A percentile compares a stretch with the other conserved stretches of the same genome.
phyloP scores from a whole-genome alignment of 1,284 basidiomycete species.

The Cryptococcus deneoformans region DNA sequence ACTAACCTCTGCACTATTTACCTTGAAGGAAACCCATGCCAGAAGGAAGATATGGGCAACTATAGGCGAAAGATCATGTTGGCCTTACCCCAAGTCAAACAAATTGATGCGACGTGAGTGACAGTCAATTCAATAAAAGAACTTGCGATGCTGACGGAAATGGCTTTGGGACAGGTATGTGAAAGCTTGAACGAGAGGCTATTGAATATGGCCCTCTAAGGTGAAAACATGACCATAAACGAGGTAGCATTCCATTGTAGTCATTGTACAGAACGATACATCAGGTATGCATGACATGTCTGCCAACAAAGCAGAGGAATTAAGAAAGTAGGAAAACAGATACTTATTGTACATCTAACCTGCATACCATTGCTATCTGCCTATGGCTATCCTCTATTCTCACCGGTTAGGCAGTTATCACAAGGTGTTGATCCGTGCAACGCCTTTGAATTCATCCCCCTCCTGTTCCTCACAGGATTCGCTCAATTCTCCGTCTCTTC shows the following conservation, averaged over 20 bases:
- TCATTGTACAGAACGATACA: too few species aligned
- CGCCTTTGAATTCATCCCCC: not conserved
- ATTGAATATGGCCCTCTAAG: too few species aligned
- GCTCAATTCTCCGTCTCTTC: slow-evolving; percentile 7
- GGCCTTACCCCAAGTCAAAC: slow-evolving; percentile 80
- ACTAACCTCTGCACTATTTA: slow-evolving; percentile 80
- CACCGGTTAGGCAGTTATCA: not conserved
- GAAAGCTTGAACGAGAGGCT: too few species aligned
- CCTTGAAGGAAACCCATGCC: slow-evolving; percentile 91
- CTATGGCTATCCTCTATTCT: not conserved
- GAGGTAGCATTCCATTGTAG: too few species aligned
- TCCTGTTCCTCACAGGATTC: not conserved
- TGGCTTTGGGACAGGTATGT: not conserved
- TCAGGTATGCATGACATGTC: too few species aligned
- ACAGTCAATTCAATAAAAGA: not conserved
- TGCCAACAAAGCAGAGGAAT: too few species aligned
- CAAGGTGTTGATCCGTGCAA: not conserved
- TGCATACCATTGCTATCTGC: not conserved
- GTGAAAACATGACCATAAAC: too few species aligned
- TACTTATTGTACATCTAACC: too few species aligned
- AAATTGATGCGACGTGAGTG: slow-evolving; percentile 92
- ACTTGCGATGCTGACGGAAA: not conserved
- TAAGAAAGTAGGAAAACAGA: too few species aligned
- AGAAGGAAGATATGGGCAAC: slow-evolving; percentile 67
- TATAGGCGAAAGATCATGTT: slow-evolving; percentile 91